phyloP scores from a whole-genome alignment of 176 grass and related monocot species.

The Paspalum notatum region DNA sequence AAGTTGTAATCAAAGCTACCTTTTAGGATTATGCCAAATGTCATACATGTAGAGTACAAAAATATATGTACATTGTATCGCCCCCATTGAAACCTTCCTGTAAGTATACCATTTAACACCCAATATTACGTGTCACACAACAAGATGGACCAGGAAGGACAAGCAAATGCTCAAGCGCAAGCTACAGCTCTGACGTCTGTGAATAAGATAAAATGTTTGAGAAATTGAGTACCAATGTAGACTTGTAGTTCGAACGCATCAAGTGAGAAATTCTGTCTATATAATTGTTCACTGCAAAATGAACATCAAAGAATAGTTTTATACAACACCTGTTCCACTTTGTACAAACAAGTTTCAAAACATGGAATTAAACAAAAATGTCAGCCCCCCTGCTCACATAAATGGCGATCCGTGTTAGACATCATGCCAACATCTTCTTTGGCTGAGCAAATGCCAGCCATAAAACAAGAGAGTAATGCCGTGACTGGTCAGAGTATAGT shows the following conservation, averaged over 20 bases:
- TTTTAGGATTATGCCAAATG: background rate
- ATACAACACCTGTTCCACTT: slow-evolving; percentile 38
- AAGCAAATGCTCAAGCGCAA: background rate
- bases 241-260: background rate
- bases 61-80: background rate
- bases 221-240: background rate
- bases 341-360: slow-evolving; percentile 26
- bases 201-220: background rate
- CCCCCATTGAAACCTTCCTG: background rate
- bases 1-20: background rate
- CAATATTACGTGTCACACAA: background rate
- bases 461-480: slow-evolving; percentile 5
- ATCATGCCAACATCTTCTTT: background rate
- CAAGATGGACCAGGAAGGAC: background rate
- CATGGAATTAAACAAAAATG: slow-evolving; percentile 24
- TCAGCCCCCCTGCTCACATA: slow-evolving; percentile 10
- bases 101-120: background rate
- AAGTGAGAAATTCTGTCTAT: background rate
- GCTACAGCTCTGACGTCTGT: background rate
- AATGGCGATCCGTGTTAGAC: slow-evolving; percentile 12
- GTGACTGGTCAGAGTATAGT: slow-evolving; percentile 1
- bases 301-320: slow-evolving; percentile 28
- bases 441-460: slow-evolving; percentile 17
- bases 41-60: background rate
- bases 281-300: slow-evolving; percentile 12